Evolutionary conservation across 495 filamentous ascomycete genomes (phyloP).

Genomic region (Chaetomium tenue): DNA sequence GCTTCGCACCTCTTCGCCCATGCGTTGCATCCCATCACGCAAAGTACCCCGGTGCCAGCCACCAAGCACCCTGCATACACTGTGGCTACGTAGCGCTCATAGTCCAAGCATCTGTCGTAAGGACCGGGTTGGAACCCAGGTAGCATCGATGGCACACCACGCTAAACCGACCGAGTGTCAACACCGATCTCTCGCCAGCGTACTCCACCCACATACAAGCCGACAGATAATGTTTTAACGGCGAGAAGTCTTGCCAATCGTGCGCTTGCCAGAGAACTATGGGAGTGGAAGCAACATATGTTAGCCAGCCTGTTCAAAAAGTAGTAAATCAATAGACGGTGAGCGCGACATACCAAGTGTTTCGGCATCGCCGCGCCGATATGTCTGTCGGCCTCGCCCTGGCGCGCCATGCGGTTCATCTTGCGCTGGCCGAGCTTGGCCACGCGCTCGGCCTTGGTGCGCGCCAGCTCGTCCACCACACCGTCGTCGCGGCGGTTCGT

Average conservation of each 20-base stretch:
- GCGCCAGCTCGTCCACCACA: conserved; percentile 56
- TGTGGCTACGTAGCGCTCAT: too few species aligned
- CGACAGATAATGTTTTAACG: conserved; percentile 30
- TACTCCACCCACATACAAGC: not conserved
- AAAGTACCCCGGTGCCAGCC: not conserved
- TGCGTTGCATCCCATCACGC: too few species aligned
- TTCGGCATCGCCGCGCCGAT: conserved; percentile 76
- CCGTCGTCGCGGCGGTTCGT: conserved; percentile 85
- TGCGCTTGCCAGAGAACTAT: conserved; percentile 58
- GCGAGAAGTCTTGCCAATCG: conserved; percentile 55
- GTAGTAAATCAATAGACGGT: not conserved
- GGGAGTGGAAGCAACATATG: too few species aligned
- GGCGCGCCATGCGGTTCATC: conserved; percentile 96
- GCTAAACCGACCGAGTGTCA: too few species aligned
- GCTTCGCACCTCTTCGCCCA: not conserved
- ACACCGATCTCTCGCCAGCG: too few species aligned
- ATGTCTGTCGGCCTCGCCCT: conserved; percentile 96
- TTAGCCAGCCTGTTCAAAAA: not conserved
- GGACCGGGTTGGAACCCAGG: too few species aligned
- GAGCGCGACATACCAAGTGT: conserved; percentile 70
- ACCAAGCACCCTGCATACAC: not conserved
- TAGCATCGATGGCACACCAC: too few species aligned
- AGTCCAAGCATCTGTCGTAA: too few species aligned
- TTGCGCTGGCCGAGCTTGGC: conserved; percentile 90
- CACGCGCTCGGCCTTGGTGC: conserved; percentile 78